Conservation (phyloP, 116 monocot species). For the Thalassia testudinum region DNA sequence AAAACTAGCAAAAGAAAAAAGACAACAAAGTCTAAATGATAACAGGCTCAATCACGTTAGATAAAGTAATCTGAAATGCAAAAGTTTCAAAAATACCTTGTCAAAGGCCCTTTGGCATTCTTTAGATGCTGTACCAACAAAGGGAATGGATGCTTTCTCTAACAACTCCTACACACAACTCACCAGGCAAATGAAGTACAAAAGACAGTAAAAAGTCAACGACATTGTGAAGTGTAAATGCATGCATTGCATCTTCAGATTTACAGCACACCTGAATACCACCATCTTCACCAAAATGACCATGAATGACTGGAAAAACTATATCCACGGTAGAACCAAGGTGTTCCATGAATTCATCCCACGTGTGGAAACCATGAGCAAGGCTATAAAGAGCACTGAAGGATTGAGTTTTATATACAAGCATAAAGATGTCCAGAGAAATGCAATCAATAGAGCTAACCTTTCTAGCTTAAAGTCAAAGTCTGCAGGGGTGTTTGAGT, state of each 20-base stretch:
- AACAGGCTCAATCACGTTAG: too few relatives aligned
- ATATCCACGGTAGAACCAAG: slow-evolving; percentile 64
- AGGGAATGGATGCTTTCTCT: slow-evolving; percentile 79
- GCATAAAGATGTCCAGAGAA: neutral
- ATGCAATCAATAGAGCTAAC: slow-evolving; percentile 15
- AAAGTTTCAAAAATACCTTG: slow-evolving; percentile 31
- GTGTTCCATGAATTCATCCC: slow-evolving; percentile 57
- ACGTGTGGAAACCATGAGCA: slow-evolving; percentile 57
- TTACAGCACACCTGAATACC: slow-evolving; percentile 59
- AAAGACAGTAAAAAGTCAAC: neutral
- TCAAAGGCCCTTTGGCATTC: slow-evolving; percentile 72
- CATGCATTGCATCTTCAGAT: too few relatives aligned
- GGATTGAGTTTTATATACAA: neutral
- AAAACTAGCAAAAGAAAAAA: too few relatives aligned
- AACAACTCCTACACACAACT: slow-evolving; percentile 40
- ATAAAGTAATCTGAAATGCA: too few relatives aligned
- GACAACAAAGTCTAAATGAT: too few relatives aligned
- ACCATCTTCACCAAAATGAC: slow-evolving; percentile 91
- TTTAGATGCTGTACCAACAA: slow-evolving; percentile 72
- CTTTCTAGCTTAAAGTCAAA: slow-evolving; percentile 97
- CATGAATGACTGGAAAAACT: slow-evolving; percentile 93
- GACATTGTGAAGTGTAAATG: neutral
- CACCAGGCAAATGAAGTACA: neutral
- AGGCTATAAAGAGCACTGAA: slow-evolving; percentile 37
- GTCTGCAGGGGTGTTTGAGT: slow-evolving; percentile 91